phyloP scores from a whole-genome alignment of 306 rosid genomes.

The Lagenaria siceraria region DNA sequence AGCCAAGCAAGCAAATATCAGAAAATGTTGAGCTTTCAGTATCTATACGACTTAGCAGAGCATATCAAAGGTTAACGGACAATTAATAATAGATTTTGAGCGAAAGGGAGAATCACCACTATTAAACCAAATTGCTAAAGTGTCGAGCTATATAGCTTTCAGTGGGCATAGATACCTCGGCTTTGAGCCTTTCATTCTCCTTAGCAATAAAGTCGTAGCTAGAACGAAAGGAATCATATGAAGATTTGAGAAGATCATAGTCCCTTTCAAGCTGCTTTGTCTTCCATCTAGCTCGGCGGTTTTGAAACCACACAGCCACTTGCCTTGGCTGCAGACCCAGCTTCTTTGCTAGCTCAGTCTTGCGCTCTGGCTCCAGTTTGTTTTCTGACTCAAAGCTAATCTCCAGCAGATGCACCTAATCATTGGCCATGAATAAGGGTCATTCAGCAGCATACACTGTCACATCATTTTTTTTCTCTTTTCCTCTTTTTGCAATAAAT shows the following conservation, averaged over 20 bases:
- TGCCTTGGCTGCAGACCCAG: constrained; percentile 94
- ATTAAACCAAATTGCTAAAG: not conserved
- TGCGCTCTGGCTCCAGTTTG: constrained; percentile 95
- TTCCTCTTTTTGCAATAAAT: not conserved
- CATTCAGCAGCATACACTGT: not conserved
- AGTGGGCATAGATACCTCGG: constrained; percentile 45
- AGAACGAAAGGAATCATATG: constrained; percentile 64
- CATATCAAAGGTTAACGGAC: not conserved
- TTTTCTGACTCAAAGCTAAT: constrained; percentile 91
- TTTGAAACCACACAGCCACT: constrained; percentile 99
- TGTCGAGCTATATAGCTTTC: constrained; percentile 1
- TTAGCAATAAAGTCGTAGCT: constrained; percentile 48
- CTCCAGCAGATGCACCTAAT: constrained; percentile 81
- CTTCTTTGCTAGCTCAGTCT: constrained; percentile 81
- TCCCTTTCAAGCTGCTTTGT: constrained; percentile 99
- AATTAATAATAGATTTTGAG: not conserved
- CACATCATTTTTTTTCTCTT: not conserved
- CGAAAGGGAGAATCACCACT: not conserved
- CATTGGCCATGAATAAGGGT: constrained; percentile 4
- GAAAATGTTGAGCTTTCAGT: not conserved
- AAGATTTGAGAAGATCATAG: constrained; percentile 75
- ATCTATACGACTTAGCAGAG: not conserved
- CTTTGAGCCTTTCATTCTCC: constrained; percentile 83
- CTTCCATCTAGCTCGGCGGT: constrained; percentile 98
- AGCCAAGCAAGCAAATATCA: not conserved